These are phyloP conservation scores for Chlamydomonas sp. DNA, from an alignment of 139 green algal genomes.

Conservation along the genomic window DNA sequence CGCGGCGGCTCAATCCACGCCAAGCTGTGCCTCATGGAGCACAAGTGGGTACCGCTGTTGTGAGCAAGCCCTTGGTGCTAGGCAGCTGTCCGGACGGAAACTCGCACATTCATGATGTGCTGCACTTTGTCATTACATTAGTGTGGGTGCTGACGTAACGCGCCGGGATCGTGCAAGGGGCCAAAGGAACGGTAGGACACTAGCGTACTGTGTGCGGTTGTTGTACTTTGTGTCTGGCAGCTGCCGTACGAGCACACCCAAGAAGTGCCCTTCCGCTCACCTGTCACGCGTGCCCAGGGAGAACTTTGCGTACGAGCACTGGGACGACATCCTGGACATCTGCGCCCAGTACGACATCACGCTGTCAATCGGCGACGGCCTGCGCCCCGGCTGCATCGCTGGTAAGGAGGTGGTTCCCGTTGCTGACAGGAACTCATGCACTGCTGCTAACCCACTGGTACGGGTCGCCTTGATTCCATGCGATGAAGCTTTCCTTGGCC, in stretches of 20 bases:
- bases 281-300: conserved; percentile 52
- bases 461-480: too few relatives aligned
- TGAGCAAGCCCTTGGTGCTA: neutral
- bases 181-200: neutral
- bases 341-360: conserved; percentile 91
- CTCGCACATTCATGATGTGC: too few relatives aligned
- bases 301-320: conserved; percentile 99
- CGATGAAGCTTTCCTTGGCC: too few relatives aligned
- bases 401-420: conserved; percentile 42
- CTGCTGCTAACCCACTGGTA: neutral
- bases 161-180: too few relatives aligned
- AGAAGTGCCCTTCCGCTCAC: conserved; percentile 29
- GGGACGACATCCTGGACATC: conserved; percentile 99
- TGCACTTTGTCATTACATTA: neutral
- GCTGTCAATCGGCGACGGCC: conserved; percentile 93
- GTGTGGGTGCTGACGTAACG: too few relatives aligned
- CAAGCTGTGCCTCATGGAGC: conserved; percentile 92
- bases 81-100: too few relatives aligned
- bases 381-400: conserved; percentile 90
- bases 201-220: neutral
- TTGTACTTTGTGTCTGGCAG: neutral
- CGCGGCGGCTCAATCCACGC: conserved; percentile 96
- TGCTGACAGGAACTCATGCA: neutral
- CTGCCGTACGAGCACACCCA: too few relatives aligned
- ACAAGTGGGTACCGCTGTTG: conserved; percentile 53